phyloP scores from a whole-genome alignment of 148 eudicot species.

The Arctostaphylos glauca region DNA sequence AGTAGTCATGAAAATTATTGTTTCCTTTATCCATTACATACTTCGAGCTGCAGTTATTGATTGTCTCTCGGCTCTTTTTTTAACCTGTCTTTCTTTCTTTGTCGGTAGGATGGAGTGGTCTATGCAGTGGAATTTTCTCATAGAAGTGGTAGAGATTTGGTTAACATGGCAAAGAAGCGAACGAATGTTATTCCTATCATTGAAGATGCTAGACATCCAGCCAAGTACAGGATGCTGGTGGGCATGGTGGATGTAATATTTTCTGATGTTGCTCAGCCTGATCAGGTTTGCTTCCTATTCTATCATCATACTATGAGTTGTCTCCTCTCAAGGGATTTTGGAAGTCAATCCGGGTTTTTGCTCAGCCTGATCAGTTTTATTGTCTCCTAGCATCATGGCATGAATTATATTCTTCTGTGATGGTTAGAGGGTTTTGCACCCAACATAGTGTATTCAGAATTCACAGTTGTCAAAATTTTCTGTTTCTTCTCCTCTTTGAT shows the following conservation, averaged over 20 bases:
- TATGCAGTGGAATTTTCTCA: constrained; percentile 95
- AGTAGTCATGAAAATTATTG: constrained; percentile 22
- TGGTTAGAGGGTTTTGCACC: not conserved
- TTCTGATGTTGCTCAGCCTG: constrained; percentile 99
- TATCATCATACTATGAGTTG: not conserved
- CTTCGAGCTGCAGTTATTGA: not conserved
- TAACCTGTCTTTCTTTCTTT: not conserved
- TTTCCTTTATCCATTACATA: not conserved
- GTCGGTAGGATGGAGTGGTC: constrained; percentile 72
- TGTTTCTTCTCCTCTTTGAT: not conserved
- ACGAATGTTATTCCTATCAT: constrained; percentile 94
- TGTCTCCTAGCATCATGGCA: too few species aligned
- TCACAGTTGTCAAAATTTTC: not conserved
- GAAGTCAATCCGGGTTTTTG: not conserved
- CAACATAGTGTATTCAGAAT: not conserved
- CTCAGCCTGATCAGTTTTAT: too few species aligned
- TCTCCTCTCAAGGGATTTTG: not conserved
- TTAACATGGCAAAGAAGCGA: constrained; percentile 96
- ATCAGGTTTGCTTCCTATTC: constrained; percentile 59
- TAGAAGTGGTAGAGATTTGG: constrained; percentile 96
- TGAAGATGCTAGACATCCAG: constrained; percentile 98
- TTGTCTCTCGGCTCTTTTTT: not conserved
- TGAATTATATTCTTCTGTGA: not conserved
- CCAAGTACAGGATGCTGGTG: constrained; percentile 89
- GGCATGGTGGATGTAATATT: constrained; percentile 97